Base-by-base conservation (phyloP, 140 eudicot genomes). In the Anethum foeniculum region DNA sequence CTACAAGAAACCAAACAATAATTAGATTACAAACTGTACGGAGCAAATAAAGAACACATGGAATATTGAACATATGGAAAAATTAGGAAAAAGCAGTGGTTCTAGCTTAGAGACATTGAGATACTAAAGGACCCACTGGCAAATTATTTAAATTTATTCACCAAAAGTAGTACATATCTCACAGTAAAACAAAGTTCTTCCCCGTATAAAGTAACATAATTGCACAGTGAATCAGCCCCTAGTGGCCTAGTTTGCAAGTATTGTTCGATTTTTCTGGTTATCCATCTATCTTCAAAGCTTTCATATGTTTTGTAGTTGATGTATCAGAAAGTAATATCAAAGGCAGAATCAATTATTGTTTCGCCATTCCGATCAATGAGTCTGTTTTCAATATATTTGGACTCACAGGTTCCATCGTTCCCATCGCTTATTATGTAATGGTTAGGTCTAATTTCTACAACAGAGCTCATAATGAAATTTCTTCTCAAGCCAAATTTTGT, bases 1-100 rank as follows among this genome's bases (percentile, higher is more conserved):
- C 99, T 95, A 83, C 8, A 77, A 75, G n/a, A 46, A 49, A 52
- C 39, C 75, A 77, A 68, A 7, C 16, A 39, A 73, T 43, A 43
- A 18, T 23, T 3, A 75, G 23, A 75, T 43, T 43, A 43, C 19
- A 15, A 27, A 25, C 78, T 13, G 38, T 15, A 75, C 15, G 25
- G 13, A 38, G 77, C 46, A n/a, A 34, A 23, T 16, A 38, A 8
- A 39, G 77, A 5, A n/a, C 4, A 43, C 23, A 25, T 75, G 4
- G 28, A 44, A 47, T 3, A 75, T 46, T 72, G 56, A 5, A n/a
- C 10, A 43, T 38, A 5, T 75, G 9, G 28, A n/a, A 47, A 0
- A 75, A 44, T 16, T 12, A 74, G 51, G 78, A 75, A 30, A 14
- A 30, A 30, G 1, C 21, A 65, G 27, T 65, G 72, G 68, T 65